A percentile compares a stretch with the other conserved stretches of the same genome.
Conservation (phyloP, 1,284 basidiomycete species). For the Rhodotorula sp. region DNA sequence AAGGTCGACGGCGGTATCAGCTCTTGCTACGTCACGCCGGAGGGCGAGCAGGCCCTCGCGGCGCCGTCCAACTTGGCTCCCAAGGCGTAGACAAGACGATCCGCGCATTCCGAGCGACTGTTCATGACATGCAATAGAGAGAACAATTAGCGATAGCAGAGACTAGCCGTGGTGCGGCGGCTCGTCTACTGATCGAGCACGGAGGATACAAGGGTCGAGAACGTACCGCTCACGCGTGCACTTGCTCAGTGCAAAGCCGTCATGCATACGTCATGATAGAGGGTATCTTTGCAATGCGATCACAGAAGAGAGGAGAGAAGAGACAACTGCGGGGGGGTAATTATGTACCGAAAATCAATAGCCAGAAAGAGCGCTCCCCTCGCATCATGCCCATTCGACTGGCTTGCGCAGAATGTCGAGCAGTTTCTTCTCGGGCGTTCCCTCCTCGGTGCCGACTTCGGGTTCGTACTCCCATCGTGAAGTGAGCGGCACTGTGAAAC, state of each 20-base stretch:
- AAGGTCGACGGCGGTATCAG: constrained; percentile 88
- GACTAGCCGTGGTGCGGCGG: no score
- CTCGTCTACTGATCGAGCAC: no score
- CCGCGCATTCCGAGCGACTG: not conserved
- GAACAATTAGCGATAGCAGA: no score
- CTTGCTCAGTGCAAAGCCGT: not conserved
- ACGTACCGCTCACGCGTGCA: not conserved
- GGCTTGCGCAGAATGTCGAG: constrained; percentile 68
- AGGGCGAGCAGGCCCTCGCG: constrained; percentile 31
- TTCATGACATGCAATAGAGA: no score
- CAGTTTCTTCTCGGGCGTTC: constrained; percentile 69
- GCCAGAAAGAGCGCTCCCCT: not conserved
- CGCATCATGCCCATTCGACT: constrained; percentile 62
- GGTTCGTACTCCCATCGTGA: constrained; percentile 93
- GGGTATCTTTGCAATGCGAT: not conserved
- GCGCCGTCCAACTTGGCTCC: constrained; percentile 33
- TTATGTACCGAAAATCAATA: not conserved
- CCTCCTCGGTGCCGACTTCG: constrained; percentile 67
- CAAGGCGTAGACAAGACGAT: not conserved
- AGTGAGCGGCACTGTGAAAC: constrained; percentile 65
- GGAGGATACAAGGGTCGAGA: not conserved
- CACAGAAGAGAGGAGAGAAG: not conserved
- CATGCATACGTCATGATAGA: no score
- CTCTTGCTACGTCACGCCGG: constrained; percentile 70
- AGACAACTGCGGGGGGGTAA: not conserved